Percentiles rank a stretch among this genome's conserved stretches.
Conservation (phyloP, 768 basidiomycete genomes). For the Pleurotus pulmonarius region DNA sequence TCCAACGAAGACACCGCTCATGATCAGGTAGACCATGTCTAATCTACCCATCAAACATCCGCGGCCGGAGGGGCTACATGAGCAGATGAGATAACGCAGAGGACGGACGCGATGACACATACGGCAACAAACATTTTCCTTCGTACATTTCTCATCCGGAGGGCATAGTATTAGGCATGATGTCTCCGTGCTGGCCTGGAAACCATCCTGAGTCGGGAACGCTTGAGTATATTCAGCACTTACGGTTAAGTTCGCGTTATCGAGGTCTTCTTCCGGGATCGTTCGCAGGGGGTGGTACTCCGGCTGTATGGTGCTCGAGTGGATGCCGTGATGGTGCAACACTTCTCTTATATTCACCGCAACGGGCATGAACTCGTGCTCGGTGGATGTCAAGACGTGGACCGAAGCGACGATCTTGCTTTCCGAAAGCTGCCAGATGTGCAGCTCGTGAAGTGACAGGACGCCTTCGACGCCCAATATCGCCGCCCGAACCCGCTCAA, state of each 20-base stretch:
- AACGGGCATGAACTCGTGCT: constrained; percentile 88
- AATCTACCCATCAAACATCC: constrained; percentile 10
- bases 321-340: constrained; percentile 89
- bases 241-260: constrained; percentile 33
- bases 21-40: too few relatives aligned
- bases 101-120: too few relatives aligned
- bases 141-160: constrained; percentile 60
- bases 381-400: constrained; percentile 81
- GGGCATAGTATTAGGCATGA: constrained; percentile 77
- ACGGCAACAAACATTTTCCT: constrained; percentile 80
- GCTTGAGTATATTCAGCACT: not conserved
- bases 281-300: constrained; percentile 54
- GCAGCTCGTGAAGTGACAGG: constrained; percentile 85
- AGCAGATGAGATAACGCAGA: not conserved
- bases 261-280: constrained; percentile 40
- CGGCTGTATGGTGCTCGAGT: constrained; percentile 92
- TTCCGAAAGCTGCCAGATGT: constrained; percentile 97
- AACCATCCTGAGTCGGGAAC: too few relatives aligned
- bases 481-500: constrained; percentile 80
- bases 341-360: constrained; percentile 79
- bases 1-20: too few relatives aligned
- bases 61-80: constrained; percentile 10
- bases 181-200: constrained; percentile 45
- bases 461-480: constrained; percentile 86
- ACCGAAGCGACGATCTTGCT: constrained; percentile 93